Percentiles rank a stretch among this genome's conserved stretches.
These are phyloP conservation scores for Hemileia vastatrix DNA, from an alignment of 1,284 basidiomycete species.

Conservation along the genomic window DNA sequence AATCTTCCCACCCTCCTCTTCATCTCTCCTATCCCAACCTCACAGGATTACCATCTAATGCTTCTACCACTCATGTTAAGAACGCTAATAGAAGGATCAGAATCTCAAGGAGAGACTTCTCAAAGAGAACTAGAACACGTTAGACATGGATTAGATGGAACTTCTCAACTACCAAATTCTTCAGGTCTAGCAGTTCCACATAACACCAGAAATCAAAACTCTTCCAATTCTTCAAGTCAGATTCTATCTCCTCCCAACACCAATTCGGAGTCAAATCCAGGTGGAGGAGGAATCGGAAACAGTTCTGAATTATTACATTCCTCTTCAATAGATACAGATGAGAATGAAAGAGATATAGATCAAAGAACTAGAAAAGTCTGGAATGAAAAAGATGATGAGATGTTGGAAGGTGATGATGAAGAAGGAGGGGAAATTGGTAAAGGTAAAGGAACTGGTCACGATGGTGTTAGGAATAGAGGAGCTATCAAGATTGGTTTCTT, in stretches of 20 bases:
- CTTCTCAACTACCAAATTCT: conserved; percentile 32
- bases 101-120: too few species aligned
- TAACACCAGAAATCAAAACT: conserved; percentile 7
- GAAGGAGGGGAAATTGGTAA: conserved; percentile 11
- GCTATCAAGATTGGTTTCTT: conserved; percentile 77
- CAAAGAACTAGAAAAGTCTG: neutral
- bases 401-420: neutral
- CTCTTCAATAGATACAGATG: neutral
- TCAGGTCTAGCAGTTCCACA: conserved; percentile 34
- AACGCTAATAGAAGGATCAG: too few species aligned
- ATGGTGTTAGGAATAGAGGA: conserved; percentile 28
- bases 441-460: conserved; percentile 32
- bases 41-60: conserved; percentile 62
- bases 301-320: neutral
- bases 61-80: conserved; percentile 91
- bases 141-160: too few species aligned
- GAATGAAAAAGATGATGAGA: neutral
- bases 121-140: too few species aligned
- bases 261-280: neutral
- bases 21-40: too few species aligned
- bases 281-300: neutral
- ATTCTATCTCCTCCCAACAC: neutral
- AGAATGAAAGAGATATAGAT: neutral
- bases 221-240: neutral
- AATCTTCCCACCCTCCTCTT: too few species aligned